phyloP scores from a whole-genome alignment of 2,329 filamentous ascomycete genomes.

The Xylaria digitata region DNA sequence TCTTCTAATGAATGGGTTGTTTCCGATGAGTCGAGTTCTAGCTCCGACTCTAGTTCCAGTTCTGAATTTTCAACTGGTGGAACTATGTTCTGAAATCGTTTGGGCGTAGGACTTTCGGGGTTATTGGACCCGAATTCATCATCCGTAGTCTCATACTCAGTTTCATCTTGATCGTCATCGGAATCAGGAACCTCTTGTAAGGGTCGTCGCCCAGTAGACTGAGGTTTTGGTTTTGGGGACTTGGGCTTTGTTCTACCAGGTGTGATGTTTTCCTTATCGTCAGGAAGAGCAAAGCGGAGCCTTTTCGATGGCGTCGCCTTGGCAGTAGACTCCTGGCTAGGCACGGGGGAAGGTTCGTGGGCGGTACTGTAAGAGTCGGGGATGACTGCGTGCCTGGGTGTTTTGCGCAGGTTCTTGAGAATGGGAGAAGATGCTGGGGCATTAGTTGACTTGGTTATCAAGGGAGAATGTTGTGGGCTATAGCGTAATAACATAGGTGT shows the following conservation, averaged over 20 bases:
- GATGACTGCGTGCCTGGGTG: slow-evolving; percentile 43
- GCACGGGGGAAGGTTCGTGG: slow-evolving; percentile 45
- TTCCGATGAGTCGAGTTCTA: slow-evolving; percentile 34
- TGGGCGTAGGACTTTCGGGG: slow-evolving; percentile 35
- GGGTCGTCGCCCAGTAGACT: slow-evolving; percentile 41
- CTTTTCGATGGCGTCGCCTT: slow-evolving; percentile 44
- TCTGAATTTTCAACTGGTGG: slow-evolving; percentile 13
- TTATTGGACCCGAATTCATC: slow-evolving; percentile 35
- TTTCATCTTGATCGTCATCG: slow-evolving; percentile 43
- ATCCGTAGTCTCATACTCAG: slow-evolving; percentile 43
- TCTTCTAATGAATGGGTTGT: slow-evolving; percentile 39
- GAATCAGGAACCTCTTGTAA: slow-evolving; percentile 49
- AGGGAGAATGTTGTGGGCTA: slow-evolving; percentile 43
- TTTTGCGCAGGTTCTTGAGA: slow-evolving; percentile 42
- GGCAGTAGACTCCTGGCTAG: slow-evolving; percentile 40
- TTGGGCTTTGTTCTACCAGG: slow-evolving; percentile 50
- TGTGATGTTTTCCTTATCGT: slow-evolving; percentile 52
- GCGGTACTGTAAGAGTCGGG: slow-evolving; percentile 49
- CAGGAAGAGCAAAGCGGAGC: slow-evolving; percentile 47
- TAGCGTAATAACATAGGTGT: slow-evolving; percentile 47
- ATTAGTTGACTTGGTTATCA: slow-evolving; percentile 46
- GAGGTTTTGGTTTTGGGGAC: slow-evolving; percentile 44
- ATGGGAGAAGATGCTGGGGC: slow-evolving; percentile 37
- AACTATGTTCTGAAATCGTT: slow-evolving; percentile 11
- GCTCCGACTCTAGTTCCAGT: slow-evolving; percentile 29